Base-by-base conservation (phyloP, 2,329 filamentous ascomycete species). In the Hypoxylon sp. region DNA sequence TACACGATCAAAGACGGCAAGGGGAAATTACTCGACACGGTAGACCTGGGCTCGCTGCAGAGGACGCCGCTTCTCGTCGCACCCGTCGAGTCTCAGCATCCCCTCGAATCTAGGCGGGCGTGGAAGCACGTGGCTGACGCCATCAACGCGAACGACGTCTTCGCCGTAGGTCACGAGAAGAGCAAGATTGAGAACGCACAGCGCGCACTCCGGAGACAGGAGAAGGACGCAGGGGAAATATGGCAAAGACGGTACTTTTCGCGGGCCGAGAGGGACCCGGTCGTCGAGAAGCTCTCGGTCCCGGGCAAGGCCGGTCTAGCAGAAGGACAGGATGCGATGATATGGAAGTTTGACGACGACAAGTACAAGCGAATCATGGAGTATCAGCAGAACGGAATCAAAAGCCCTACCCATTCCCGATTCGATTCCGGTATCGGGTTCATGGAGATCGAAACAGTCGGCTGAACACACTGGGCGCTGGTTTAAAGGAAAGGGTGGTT, bases 161-260 rank as follows among this genome's bases (percentile, higher is more conserved):
- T 97, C 66, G 78, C 83, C 3, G 91, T 92, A 0, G 86, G 87
- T 1, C 71, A 77, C 11, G 91, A 96, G 73, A 98, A 98, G 81
- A 84, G 84, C 55, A 91, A 91, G 75, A 96, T 98, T 63, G 95
- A 98, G 76, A 91, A 92, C 67, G 87, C 88, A 29, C 94, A 98
- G 80, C 87, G 89, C 23, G 65, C 58, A 7, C 35, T 70, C 47
- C 64, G 69, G 20, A 61, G 38, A 35, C 58, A 64, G 6, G 69
- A 70, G 53, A 58, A 58, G 13, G 63, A 58, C 1, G 47, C 48
- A 13, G 67, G 69, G 7, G 55, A 59, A 24, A 43, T 43, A 10
- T 70, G 67, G 69, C 33, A 55, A n/a, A 58, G 62, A 9, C 57
- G 69, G 17, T 70, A 67, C 40, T 70, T 70, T 38, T 61, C 56